A percentile compares a stretch with the other conserved stretches of the same genome.
Evolutionary conservation across 331 rosid genomes (phyloP).

Genomic region (Pyracantha coccinea): DNA sequence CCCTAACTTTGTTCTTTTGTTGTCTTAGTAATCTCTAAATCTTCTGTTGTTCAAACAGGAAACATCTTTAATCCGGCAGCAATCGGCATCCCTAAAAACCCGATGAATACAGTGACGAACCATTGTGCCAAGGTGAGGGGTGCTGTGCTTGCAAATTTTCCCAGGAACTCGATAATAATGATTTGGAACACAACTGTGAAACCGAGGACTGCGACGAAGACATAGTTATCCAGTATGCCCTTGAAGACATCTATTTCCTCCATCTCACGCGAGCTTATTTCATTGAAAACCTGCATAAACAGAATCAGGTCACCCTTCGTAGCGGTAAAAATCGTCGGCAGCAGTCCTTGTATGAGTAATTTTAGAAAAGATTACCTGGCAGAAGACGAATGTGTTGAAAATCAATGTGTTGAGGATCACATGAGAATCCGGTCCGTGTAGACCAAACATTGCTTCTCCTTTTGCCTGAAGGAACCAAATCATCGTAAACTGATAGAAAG

Average conservation of each 20-base stretch:
- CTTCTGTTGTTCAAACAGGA: constrained; percentile 38
- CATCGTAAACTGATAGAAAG: constrained; percentile 70
- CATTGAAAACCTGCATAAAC: constrained; percentile 69
- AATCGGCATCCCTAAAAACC: constrained; percentile 85
- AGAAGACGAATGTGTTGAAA: constrained; percentile 86
- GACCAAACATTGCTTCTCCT: constrained; percentile 55
- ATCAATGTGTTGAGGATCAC: constrained; percentile 75
- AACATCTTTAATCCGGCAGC: constrained; percentile 70
- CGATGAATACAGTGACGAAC: constrained; percentile 50
- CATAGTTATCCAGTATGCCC: constrained; percentile 71
- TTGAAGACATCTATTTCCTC: constrained; percentile 67
- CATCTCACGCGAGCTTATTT: constrained; percentile 95
- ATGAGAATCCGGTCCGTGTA: constrained; percentile 55
- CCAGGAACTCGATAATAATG: constrained; percentile 75
- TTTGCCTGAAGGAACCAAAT: constrained; percentile 83
- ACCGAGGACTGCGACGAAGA: constrained; percentile 58
- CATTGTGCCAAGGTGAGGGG: constrained; percentile 65
- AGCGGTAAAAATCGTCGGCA: neutral
- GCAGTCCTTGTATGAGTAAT: neutral
- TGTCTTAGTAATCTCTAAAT: neutral
- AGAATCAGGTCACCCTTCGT: constrained; percentile 8
- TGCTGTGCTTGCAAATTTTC: constrained; percentile 85
- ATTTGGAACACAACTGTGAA: constrained; percentile 66
- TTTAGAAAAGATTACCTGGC: constrained; percentile 52
- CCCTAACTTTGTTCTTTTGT: neutral